Percentiles rank a stretch among this genome's conserved stretches.
These are phyloP conservation scores for Trichoderma sp. DNA, from an alignment of 2,329 filamentous ascomycete genomes.

Conservation along the genomic window DNA sequence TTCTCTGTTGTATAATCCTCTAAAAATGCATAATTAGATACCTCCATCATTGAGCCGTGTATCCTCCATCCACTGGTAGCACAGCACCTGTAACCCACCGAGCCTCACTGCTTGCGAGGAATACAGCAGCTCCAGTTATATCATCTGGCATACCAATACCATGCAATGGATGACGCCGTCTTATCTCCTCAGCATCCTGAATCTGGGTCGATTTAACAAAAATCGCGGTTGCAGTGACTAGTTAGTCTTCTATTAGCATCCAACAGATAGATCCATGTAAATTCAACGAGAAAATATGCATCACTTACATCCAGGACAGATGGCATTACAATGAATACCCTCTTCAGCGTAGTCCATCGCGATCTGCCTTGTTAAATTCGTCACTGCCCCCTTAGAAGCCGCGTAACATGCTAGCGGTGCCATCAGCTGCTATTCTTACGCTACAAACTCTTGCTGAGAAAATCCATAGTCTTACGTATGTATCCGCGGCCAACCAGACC, in stretches of 20 bases:
- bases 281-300: neutral
- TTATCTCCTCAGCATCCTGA: constrained; percentile 18
- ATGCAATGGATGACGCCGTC: constrained; percentile 27
- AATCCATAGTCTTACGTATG: constrained; percentile 24
- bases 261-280: neutral
- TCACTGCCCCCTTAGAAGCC: constrained; percentile 49
- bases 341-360: constrained; percentile 48
- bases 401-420: constrained; percentile 37
- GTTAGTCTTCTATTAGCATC: neutral
- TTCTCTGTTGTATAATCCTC: neutral
- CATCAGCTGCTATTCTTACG: neutral
- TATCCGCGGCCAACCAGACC: constrained; percentile 35
- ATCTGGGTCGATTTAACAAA: constrained; percentile 25
- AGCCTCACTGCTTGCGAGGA: constrained; percentile 38
- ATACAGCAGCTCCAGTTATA: constrained; percentile 35
- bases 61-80: constrained; percentile 41
- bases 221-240: constrained; percentile 30
- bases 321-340: constrained; percentile 50
- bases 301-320: constrained; percentile 47
- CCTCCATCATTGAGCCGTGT: constrained; percentile 31
- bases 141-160: constrained; percentile 29
- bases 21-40: neutral
- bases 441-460: neutral
- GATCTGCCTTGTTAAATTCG: constrained; percentile 46
- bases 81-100: constrained; percentile 41